A percentile compares a stretch with the other conserved stretches of the same genome.
Conservation (phyloP, 345 rosid genomes). For the Linum trigynum region DNA sequence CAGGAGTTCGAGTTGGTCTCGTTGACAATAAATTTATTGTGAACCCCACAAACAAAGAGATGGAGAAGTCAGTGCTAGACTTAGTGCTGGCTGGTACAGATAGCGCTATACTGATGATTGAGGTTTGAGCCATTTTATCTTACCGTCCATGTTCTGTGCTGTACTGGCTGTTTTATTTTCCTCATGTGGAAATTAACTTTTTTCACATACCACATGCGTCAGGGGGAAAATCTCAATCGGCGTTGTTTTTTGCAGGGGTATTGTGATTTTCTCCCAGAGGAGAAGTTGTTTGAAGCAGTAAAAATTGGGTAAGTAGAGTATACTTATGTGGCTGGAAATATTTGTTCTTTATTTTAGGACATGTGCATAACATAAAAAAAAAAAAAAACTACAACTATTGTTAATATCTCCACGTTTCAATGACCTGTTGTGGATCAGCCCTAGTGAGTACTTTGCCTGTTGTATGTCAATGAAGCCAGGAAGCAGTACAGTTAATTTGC, state of each 20-base stretch:
- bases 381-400: too few relatives aligned
- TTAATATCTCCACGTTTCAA: too few relatives aligned
- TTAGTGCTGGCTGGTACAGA: constrained; percentile 84
- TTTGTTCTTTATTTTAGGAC: constrained; percentile 9
- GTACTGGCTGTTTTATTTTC: neutral
- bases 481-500: constrained; percentile 77
- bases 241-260: constrained; percentile 55
- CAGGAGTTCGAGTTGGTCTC: constrained; percentile 87
- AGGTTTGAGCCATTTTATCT: constrained; percentile 36
- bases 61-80: constrained; percentile 83
- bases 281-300: constrained; percentile 81
- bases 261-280: constrained; percentile 87
- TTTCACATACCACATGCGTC: neutral
- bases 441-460: constrained; percentile 8
- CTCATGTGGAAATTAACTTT: neutral
- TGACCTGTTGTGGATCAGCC: too few relatives aligned
- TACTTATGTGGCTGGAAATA: constrained; percentile 16
- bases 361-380: neutral
- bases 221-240: neutral
- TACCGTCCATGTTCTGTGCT: neutral
- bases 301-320: constrained; percentile 74
- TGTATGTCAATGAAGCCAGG: constrained; percentile 44
- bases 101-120: constrained; percentile 83
- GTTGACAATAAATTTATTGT: constrained; percentile 66
- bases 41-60: constrained; percentile 87